phyloP scores from a whole-genome alignment of 2,329 filamentous ascomycete species.

The Pseudogymnoascus sp. region DNA sequence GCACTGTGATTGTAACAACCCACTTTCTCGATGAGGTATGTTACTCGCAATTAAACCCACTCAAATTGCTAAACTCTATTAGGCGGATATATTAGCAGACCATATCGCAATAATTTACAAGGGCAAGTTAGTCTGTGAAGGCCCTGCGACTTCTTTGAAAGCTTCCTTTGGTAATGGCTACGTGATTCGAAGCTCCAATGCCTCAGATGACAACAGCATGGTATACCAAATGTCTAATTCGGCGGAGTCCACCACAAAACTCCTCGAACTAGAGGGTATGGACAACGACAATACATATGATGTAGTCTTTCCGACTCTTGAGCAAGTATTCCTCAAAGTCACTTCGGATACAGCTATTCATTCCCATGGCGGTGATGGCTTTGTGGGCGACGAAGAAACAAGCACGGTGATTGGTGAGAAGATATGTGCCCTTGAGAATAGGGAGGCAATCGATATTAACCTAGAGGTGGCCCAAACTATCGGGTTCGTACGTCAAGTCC shows the following conservation, averaged over 20 bases:
- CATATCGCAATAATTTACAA: conserved; percentile 60
- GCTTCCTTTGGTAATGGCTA: conserved; percentile 56
- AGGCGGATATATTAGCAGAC: conserved; percentile 57
- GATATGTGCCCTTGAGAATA: conserved; percentile 20
- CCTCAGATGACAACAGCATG: conserved; percentile 13
- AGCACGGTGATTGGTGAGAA: conserved; percentile 19
- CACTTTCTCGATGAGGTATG: conserved; percentile 56
- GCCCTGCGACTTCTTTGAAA: conserved; percentile 58
- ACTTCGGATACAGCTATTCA: conserved; percentile 45
- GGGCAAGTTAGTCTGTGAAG: conserved; percentile 55
- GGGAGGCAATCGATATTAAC: conserved; percentile 23
- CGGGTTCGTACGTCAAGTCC: conserved; percentile 48
- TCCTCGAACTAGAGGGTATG: conserved; percentile 46
- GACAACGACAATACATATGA: conserved; percentile 50
- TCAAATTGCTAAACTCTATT: neutral
- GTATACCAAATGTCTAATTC: conserved; percentile 36
- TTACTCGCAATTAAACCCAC: neutral
- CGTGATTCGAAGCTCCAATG: conserved; percentile 25
- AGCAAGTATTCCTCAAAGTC: conserved; percentile 62
- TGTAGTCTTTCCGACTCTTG: conserved; percentile 57
- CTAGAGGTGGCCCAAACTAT: conserved; percentile 49
- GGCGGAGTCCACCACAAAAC: conserved; percentile 46
- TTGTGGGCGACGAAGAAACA: conserved; percentile 19
- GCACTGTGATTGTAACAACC: conserved; percentile 59
- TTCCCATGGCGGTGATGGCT: conserved; percentile 22